Conservation (phyloP, 2,329 filamentous ascomycete genomes). For the Anisogramma anomala region DNA sequence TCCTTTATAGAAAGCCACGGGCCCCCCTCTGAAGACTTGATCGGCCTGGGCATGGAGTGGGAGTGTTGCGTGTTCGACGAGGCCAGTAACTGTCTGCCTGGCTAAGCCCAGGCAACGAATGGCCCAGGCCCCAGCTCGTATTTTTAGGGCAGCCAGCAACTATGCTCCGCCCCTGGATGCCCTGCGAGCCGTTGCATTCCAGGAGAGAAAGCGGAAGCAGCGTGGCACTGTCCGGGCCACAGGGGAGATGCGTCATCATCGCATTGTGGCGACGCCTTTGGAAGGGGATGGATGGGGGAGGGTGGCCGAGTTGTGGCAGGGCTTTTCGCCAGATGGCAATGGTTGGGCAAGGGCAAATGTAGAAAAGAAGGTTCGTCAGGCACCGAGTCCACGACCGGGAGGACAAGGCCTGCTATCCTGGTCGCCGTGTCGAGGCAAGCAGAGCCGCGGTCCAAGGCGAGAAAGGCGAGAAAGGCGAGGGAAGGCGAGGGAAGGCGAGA, state of each 20-base stretch:
- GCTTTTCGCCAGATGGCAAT: neutral
- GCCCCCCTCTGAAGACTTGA: neutral
- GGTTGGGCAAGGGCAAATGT: neutral
- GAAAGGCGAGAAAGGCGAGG: too few relatives aligned
- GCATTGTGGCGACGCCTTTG: neutral
- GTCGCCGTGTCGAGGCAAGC: neutral
- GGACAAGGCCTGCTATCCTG: neutral
- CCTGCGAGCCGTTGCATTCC: neutral
- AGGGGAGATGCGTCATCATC: neutral
- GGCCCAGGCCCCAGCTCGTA: neutral
- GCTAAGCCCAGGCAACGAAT: too few relatives aligned
- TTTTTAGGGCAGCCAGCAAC: neutral
- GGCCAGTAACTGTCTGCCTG: too few relatives aligned
- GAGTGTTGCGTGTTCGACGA: too few relatives aligned
- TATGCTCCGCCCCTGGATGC: neutral
- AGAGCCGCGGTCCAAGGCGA: too few relatives aligned
- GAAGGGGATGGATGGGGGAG: neutral
- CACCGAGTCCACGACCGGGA: neutral
- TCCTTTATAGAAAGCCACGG: neutral
- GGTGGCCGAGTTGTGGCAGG: neutral
- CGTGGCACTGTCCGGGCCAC: neutral
- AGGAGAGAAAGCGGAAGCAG: neutral
- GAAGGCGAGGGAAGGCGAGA: too few relatives aligned
- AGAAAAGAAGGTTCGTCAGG: neutral
- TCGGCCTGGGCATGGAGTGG: too few relatives aligned